Evolutionary conservation across 768 basidiomycete genomes (phyloP).

Genomic region (Dacryopinax spathularia): DNA sequence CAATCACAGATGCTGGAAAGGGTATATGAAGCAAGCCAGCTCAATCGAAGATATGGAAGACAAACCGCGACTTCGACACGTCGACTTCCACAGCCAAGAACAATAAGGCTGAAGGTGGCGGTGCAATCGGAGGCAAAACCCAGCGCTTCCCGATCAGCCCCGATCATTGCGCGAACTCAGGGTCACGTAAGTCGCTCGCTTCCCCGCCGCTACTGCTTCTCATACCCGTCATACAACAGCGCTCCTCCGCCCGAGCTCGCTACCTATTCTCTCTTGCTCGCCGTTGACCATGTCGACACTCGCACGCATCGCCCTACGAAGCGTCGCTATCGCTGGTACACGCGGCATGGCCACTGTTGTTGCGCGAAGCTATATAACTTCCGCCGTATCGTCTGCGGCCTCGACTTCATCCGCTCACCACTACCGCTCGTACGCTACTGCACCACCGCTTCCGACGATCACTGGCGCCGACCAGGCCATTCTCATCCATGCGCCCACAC

Average conservation of each 20-base stretch:
- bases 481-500: conserved; percentile 7
- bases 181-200: background rate
- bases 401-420: background rate
- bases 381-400: background rate
- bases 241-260: background rate
- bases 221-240: background rate
- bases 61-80: background rate
- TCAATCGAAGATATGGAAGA: background rate
- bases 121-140: background rate
- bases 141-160: background rate
- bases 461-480: conserved; percentile 3
- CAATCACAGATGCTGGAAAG: background rate
- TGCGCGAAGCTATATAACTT: background rate
- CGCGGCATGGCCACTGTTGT: background rate
- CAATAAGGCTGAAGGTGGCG: background rate
- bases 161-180: background rate
- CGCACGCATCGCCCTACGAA: background rate
- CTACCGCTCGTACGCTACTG: background rate
- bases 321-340: background rate
- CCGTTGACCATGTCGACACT: background rate
- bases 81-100: background rate
- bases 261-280: background rate
- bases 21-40: background rate
- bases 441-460: background rate
- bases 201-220: conserved; percentile 3